Conservation (phyloP, 345 rosid species). For the Erodium maritimum region DNA sequence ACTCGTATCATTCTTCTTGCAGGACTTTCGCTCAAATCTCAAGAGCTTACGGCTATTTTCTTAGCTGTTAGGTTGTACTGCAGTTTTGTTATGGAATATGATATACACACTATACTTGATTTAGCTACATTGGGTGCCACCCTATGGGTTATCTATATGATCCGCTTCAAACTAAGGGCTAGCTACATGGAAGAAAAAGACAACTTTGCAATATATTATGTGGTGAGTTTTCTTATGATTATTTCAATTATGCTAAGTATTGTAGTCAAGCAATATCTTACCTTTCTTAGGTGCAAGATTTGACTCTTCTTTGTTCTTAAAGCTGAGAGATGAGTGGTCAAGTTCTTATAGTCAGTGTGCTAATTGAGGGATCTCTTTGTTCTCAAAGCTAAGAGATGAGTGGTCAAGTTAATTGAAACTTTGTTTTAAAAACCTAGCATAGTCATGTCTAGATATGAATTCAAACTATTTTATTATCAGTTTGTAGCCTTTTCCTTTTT, state of each 20-base stretch:
- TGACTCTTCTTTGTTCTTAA: too few species aligned
- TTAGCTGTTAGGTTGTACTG: conserved; percentile 87
- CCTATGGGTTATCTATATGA: conserved; percentile 96
- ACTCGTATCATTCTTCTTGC: conserved; percentile 1
- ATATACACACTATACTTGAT: conserved; percentile 94
- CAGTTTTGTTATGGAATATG: conserved; percentile 98
- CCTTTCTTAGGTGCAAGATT: too few species aligned
- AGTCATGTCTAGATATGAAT: too few species aligned
- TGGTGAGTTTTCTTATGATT: conserved; percentile 41
- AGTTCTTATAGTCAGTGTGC: background rate
- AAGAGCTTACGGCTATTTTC: conserved; percentile 91
- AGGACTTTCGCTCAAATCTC: conserved; percentile 92
- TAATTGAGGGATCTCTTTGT: too few species aligned
- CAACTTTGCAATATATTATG: conserved; percentile 85
- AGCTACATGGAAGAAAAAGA: conserved; percentile 98
- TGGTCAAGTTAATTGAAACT: background rate
- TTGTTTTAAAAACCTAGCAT: too few species aligned
- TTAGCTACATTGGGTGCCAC: conserved; percentile 88
- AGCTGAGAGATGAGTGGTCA: background rate
- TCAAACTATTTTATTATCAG: too few species aligned
- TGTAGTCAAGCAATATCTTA: too few species aligned
- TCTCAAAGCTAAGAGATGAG: background rate
- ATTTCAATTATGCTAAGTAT: too few species aligned
- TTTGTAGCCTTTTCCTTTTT: too few species aligned
- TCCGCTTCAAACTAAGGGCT: conserved; percentile 78